phyloP scores from a whole-genome alignment of 495 filamentous ascomycete genomes.

The Daldinia concentrica region DNA sequence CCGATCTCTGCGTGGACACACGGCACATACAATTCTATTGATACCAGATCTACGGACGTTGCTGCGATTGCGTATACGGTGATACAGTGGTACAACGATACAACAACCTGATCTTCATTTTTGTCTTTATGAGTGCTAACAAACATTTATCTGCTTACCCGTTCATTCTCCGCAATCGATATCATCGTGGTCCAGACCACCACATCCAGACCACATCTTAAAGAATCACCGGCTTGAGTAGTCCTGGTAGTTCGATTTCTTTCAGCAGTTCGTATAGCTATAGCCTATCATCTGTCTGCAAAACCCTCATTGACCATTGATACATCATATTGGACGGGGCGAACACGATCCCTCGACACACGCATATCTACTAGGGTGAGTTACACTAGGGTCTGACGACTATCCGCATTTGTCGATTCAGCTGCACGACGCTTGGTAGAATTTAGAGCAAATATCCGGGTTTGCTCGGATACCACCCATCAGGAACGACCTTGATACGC shows the following conservation, averaged over 20 bases:
- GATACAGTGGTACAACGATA: too few species aligned
- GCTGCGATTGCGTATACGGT: background rate
- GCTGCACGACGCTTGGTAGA: constrained; percentile 30
- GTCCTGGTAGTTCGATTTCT: constrained; percentile 8
- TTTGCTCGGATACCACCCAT: background rate
- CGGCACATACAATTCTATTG: background rate
- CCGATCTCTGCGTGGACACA: background rate
- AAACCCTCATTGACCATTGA: constrained; percentile 12
- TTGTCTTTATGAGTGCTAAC: background rate
- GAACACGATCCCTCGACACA: background rate
- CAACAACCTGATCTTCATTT: background rate
- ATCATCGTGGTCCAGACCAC: background rate
- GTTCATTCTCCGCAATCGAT: constrained; percentile 3
- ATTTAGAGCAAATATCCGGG: constrained; percentile 35
- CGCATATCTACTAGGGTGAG: constrained; percentile 32
- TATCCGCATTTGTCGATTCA: constrained; percentile 23
- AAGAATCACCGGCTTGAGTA: constrained; percentile 10
- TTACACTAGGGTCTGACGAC: constrained; percentile 22
- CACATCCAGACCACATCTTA: background rate
- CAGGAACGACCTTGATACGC: background rate
- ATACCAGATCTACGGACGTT: constrained; percentile 1
- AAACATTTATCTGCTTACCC: background rate
- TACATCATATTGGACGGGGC: background rate
- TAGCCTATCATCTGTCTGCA: background rate
- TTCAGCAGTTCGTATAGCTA: constrained; percentile 19